These are phyloP conservation scores for Stephania yunnanensis DNA, from an alignment of 164 flowering plant species.

Conservation along the genomic window DNA sequence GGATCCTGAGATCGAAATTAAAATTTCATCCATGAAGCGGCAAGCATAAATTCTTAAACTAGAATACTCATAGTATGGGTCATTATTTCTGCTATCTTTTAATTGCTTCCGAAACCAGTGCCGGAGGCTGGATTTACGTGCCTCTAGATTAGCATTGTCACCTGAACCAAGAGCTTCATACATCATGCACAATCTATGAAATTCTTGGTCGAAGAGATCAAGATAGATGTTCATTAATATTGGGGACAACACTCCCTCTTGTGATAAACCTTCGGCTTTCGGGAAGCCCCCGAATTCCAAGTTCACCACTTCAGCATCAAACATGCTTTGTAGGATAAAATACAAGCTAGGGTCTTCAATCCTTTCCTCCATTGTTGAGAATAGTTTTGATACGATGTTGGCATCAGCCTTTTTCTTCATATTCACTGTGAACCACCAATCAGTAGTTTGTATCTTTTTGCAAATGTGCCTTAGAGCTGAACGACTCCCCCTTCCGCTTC, in stretches of 20 bases:
- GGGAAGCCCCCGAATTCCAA: slow-evolving; percentile 87
- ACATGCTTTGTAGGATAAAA: slow-evolving; percentile 43
- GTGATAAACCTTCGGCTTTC: slow-evolving; percentile 96
- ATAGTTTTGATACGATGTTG: slow-evolving; percentile 39
- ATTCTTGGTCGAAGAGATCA: slow-evolving; percentile 62
- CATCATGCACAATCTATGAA: slow-evolving; percentile 57
- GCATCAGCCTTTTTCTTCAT: slow-evolving; percentile 51
- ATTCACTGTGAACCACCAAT: slow-evolving; percentile 74
- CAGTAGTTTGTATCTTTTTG: slow-evolving; percentile 53
- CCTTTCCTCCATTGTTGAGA: slow-evolving; percentile 59
- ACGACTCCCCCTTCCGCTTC: slow-evolving; percentile 72
- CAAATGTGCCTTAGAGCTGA: slow-evolving; percentile 63
- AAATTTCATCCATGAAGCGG: slow-evolving; percentile 85
- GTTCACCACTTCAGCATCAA: slow-evolving; percentile 68
- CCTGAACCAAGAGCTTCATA: slow-evolving; percentile 56
- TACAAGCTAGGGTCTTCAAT: slow-evolving; percentile 55
- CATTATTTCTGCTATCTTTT: slow-evolving; percentile 21
- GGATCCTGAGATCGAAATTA: slow-evolving; percentile 63
- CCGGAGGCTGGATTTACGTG: slow-evolving; percentile 48
- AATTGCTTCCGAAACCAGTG: slow-evolving; percentile 79
- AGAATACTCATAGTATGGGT: slow-evolving; percentile 15
- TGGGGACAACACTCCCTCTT: slow-evolving; percentile 86
- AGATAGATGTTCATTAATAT: slow-evolving; percentile 84
- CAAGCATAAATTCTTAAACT: slow-evolving; percentile 53
- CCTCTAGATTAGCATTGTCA: slow-evolving; percentile 17